Base-by-base conservation (phyloP, 2,329 filamentous ascomycete species). In the Colletotrichum sp. region DNA sequence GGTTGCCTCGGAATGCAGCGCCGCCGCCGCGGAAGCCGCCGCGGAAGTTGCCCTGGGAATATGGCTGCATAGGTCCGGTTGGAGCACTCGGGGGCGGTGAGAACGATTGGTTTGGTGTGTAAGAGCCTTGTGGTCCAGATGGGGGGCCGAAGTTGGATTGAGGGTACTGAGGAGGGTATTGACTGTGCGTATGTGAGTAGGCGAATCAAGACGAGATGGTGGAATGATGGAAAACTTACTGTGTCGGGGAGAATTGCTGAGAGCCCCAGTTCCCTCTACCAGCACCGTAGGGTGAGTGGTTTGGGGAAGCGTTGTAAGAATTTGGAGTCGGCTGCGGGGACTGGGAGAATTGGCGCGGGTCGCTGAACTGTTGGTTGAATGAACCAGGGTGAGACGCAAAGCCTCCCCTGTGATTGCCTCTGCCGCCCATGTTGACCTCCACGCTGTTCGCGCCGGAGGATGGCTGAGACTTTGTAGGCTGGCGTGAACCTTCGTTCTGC, bases 131-230 rank as follows among this genome's bases (percentile, higher is more conserved):
- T 7, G 91, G 88, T 9, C 87, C 89, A 74, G 85, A 88, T 59
- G 89, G 87, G 24, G 89, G 86, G 16, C 88, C 85, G 79, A 91
- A 91, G 72, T 85, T 89, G 57, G 86, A 86, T 76, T 92, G 90
- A 57, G 90, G 86, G 80, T 93, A 93, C 30, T 90, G 89, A 34
- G 92, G 89, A 24, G 90, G 88, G 59, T 93, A 93, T 84, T 93
- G 93, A 34, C 91, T 93, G 85, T 76, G 68, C 64, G 75, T 73
- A 64, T 39, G 66, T 74, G 9, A 74, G 71, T 30, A 66, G 39
- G 7, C 52, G 52, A 15, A n/a, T 10, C 39, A 65, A 12, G 34
- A 55, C 18, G 34, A 12, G 24, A 64, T 69, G 32, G 64, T n/a
- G 9, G 32, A 32, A 39, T 63, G 49, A 44, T 44, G 63, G 24